Evolutionary conservation across 768 basidiomycete species (phyloP).

Genomic region (Rickenella mellea): DNA sequence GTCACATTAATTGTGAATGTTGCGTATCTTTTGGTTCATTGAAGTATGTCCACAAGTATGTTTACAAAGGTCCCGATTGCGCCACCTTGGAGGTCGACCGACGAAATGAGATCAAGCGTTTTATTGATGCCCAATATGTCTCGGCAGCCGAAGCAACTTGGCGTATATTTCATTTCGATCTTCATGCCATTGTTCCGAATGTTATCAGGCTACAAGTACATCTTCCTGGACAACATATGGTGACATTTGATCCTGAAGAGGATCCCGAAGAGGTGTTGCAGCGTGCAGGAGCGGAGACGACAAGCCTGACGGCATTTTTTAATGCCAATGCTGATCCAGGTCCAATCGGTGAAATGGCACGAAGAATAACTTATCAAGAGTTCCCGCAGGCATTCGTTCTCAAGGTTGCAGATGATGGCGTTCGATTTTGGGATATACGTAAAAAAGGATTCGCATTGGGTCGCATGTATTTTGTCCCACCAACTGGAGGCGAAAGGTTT

Average conservation of each 20-base stretch:
- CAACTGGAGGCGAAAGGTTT: conserved; percentile 20
- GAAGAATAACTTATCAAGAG: too few species aligned
- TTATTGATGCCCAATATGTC: conserved; percentile 29
- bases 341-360: conserved; percentile 12
- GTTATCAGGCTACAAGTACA: conserved; percentile 35
- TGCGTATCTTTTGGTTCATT: conserved; percentile 24
- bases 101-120: conserved; percentile 26
- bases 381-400: conserved; percentile 27
- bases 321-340: conserved; percentile 10
- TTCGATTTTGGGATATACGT: conserved; percentile 20
- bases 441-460: conserved; percentile 26
- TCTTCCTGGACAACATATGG: conserved; percentile 24
- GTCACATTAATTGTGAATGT: conserved; percentile 44
- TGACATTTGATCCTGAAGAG: conserved; percentile 27
- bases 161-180: conserved; percentile 22
- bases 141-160: conserved; percentile 25
- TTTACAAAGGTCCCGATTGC: conserved; percentile 39
- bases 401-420: conserved; percentile 14
- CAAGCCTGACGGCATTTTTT: conserved; percentile 23
- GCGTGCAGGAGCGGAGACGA: conserved; percentile 14
- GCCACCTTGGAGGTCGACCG: conserved; percentile 24
- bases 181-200: conserved; percentile 24
- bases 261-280: conserved; percentile 8
- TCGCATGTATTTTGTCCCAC: conserved; percentile 27
- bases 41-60: conserved; percentile 43